Evolutionary conservation across 805 yeast genomes (phyloP).

Genomic region (Hanseniaspora occidentalis): DNA sequence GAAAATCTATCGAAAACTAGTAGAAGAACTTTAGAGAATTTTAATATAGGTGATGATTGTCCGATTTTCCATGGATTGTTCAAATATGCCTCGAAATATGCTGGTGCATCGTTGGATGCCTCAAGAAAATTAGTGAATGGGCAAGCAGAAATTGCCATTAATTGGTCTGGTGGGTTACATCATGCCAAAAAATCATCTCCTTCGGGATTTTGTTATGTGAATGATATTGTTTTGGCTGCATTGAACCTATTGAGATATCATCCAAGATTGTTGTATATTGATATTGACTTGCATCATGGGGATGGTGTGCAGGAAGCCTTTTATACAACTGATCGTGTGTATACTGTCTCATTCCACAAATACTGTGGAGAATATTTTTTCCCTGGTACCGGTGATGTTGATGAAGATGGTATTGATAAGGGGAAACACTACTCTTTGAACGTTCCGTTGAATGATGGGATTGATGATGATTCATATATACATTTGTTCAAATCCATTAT

Average conservation of each 20-base stretch:
- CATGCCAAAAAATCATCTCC: constrained; percentile 89
- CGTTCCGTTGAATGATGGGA: constrained; percentile 85
- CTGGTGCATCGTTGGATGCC: constrained; percentile 88
- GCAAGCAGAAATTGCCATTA: constrained; percentile 82
- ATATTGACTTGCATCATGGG: constrained; percentile 87
- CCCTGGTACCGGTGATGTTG: constrained; percentile 84
- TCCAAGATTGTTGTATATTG: constrained; percentile 78
- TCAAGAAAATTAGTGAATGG: constrained; percentile 71
- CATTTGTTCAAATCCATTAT: constrained; percentile 52
- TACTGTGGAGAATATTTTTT: constrained; percentile 71
- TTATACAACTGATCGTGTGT: constrained; percentile 81
- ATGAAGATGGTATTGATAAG: constrained; percentile 73
- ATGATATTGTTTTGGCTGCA: constrained; percentile 80
- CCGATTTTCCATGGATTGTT: constrained; percentile 73
- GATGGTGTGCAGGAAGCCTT: constrained; percentile 95
- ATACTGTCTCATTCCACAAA: constrained; percentile 84
- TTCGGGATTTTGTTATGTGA: constrained; percentile 81
- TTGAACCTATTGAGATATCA: constrained; percentile 67
- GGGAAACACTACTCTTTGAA: constrained; percentile 78
- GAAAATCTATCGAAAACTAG: constrained; percentile 48
- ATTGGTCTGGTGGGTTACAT: constrained; percentile 89
- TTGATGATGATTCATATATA: constrained; percentile 63
- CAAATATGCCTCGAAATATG: constrained; percentile 65
- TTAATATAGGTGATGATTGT: constrained; percentile 94
- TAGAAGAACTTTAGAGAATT: constrained; percentile 37